These are phyloP conservation scores for Pythium oligandrum DNA, from an alignment of 352 stramenopile genomes.

Conservation along the genomic window DNA sequence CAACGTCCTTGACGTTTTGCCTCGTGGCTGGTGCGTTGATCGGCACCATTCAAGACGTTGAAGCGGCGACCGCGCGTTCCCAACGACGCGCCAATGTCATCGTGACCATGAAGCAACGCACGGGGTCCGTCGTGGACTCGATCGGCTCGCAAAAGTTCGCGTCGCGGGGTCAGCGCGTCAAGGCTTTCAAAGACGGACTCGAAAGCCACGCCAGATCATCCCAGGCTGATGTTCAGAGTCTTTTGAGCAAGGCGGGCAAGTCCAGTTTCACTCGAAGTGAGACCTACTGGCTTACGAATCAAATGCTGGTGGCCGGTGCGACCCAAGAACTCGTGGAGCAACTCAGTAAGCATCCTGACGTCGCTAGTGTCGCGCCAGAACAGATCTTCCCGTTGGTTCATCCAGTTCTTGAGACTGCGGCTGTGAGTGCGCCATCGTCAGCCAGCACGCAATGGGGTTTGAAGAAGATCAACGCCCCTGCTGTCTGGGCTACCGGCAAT, in stretches of 20 bases:
- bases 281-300: slow-evolving; percentile 26
- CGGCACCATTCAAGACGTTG: slow-evolving; percentile 7
- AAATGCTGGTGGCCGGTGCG: slow-evolving; percentile 19
- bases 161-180: slow-evolving; percentile 12
- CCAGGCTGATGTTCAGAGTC: slow-evolving; percentile 5
- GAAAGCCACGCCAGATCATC: slow-evolving; percentile 3
- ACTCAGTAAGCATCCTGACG: slow-evolving; percentile 6
- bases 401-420: neutral
- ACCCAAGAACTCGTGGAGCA: slow-evolving; percentile 20
- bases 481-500: slow-evolving; percentile 25
- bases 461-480: slow-evolving; percentile 17
- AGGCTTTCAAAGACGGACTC: slow-evolving; percentile 1
- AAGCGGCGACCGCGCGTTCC: slow-evolving; percentile 5
- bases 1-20: slow-evolving; percentile 1
- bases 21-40: slow-evolving; percentile 14
- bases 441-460: slow-evolving; percentile 23
- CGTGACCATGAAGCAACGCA: slow-evolving; percentile 21
- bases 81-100: slow-evolving; percentile 29
- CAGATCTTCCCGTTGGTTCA: slow-evolving; percentile 3
- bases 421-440: neutral
- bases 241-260: slow-evolving; percentile 10
- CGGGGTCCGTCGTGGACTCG: slow-evolving; percentile 5
- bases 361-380: slow-evolving; percentile 16
- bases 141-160: slow-evolving; percentile 13
- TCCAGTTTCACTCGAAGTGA: slow-evolving; percentile 10